These are phyloP conservation scores for Plasmopara muralis DNA, from an alignment of 352 stramenopile genomes.

Conservation along the genomic window DNA sequence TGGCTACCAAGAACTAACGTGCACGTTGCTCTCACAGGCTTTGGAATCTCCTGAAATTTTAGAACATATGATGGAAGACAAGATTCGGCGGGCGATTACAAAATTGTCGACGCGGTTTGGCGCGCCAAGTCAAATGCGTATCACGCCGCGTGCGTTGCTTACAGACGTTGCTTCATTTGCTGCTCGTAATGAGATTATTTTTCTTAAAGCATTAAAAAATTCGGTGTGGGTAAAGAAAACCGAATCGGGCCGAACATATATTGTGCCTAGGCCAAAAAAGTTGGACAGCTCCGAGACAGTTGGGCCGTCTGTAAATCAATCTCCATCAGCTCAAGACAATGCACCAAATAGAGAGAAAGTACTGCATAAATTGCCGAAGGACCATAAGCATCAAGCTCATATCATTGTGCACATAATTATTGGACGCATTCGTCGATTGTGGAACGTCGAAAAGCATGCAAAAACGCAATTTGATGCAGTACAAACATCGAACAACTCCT, in stretches of 20 bases:
- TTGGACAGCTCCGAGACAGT: conserved; percentile 12
- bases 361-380: conserved; percentile 55
- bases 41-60: conserved; percentile 79
- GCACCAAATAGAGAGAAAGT: conserved; percentile 24
- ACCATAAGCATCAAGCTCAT: conserved; percentile 58
- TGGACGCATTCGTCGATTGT: conserved; percentile 46
- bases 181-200: conserved; percentile 67
- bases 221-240: conserved; percentile 72
- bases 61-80: conserved; percentile 84
- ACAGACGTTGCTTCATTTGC: conserved; percentile 72
- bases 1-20: conserved; percentile 72
- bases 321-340: conserved; percentile 9
- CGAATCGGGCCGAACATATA: conserved; percentile 72
- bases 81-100: conserved; percentile 65
- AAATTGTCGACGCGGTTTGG: conserved; percentile 73
- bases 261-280: conserved; percentile 42
- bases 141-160: conserved; percentile 71
- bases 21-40: conserved; percentile 57
- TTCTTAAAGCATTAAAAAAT: conserved; percentile 62
- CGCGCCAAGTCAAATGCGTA: conserved; percentile 66
- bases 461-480: conserved; percentile 14
- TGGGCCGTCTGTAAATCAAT: conserved; percentile 3
- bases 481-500: conserved; percentile 1
- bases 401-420: conserved; percentile 60
- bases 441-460: conserved; percentile 40